Conservation (phyloP, 2,329 filamentous ascomycete species). For the Phyllosticta citribraziliensis region DNA sequence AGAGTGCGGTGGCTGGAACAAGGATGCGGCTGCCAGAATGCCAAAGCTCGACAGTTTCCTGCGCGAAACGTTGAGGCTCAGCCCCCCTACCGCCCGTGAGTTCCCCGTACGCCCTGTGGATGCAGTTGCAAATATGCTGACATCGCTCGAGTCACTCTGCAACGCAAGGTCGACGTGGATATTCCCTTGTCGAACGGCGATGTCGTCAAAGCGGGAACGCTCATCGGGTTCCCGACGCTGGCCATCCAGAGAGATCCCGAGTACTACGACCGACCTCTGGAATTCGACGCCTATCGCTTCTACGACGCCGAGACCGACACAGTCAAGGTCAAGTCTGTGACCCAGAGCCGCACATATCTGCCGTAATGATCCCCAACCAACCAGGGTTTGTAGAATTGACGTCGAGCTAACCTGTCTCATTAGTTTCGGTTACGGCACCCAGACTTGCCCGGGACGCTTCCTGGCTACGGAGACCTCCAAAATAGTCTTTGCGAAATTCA, state of each 20-base stretch:
- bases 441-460: neutral
- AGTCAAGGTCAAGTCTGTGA: neutral
- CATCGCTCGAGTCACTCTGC: neutral
- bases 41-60: constrained; percentile 3
- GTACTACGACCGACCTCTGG: neutral
- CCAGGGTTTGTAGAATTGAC: neutral
- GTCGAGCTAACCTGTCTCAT: neutral
- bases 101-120: neutral
- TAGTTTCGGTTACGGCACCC: constrained; percentile 3
- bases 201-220: neutral
- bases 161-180: neutral
- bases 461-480: neutral
- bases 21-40: neutral
- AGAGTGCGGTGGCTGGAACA: neutral
- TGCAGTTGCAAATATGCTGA: too few relatives aligned
- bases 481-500: neutral
- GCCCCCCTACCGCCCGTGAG: neutral
- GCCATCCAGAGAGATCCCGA: neutral
- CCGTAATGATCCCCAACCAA: neutral
- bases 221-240: neutral
- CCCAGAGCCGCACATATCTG: neutral
- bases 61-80: neutral
- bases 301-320: neutral
- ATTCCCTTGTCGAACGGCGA: neutral
- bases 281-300: neutral